Evolutionary conservation across 2,329 filamentous ascomycete genomes (phyloP).

Genomic region (Diaporthe sp.): DNA sequence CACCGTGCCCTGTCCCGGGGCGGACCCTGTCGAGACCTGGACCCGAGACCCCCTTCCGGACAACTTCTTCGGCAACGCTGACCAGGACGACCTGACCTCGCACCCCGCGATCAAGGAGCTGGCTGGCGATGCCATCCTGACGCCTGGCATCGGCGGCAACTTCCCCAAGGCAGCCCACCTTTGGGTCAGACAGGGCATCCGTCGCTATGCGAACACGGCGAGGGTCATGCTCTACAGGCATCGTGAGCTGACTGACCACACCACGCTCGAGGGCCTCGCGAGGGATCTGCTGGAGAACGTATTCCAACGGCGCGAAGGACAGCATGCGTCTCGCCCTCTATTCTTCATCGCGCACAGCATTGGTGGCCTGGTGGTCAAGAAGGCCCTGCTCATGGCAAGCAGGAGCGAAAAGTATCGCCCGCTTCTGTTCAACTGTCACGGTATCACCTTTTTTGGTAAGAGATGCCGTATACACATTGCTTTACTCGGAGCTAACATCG

Average conservation of each 20-base stretch:
- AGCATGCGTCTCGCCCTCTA: slow-evolving; percentile 62
- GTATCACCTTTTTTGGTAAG: slow-evolving; percentile 72
- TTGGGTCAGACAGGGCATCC: slow-evolving; percentile 68
- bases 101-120: slow-evolving; percentile 51
- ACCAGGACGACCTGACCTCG: slow-evolving; percentile 43
- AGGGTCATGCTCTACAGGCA: slow-evolving; percentile 68
- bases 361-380: slow-evolving; percentile 72
- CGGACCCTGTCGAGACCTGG: slow-evolving; percentile 67
- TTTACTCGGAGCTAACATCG: slow-evolving; percentile 38
- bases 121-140: slow-evolving; percentile 50
- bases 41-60: slow-evolving; percentile 63
- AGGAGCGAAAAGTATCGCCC: slow-evolving; percentile 54
- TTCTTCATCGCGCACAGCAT: slow-evolving; percentile 74
- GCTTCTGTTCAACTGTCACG: slow-evolving; percentile 70
- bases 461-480: neutral
- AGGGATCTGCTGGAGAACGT: slow-evolving; percentile 63
- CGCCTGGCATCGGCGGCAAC: slow-evolving; percentile 51
- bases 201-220: slow-evolving; percentile 61
- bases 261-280: slow-evolving; percentile 61
- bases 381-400: slow-evolving; percentile 65
- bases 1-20: slow-evolving; percentile 67
- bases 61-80: slow-evolving; percentile 59
- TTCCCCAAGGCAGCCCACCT: slow-evolving; percentile 55
- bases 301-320: slow-evolving; percentile 48
- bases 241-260: slow-evolving; percentile 56